These are phyloP conservation scores for Acanthamoeba castellanii DNA, from an alignment of 208 protist species.

Conservation along the genomic window DNA sequence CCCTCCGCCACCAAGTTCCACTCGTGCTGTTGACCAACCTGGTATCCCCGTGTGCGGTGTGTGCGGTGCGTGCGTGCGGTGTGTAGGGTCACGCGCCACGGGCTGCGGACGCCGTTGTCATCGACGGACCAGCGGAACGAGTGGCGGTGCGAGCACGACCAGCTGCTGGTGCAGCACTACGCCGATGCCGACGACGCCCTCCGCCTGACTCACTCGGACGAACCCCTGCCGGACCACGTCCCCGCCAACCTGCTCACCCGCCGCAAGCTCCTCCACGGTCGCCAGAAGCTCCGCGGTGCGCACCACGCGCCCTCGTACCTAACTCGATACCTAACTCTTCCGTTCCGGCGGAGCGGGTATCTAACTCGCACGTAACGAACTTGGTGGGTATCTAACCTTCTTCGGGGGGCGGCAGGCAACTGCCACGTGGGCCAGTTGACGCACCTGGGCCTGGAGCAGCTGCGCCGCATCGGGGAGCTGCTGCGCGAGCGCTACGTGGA, in stretches of 20 bases:
- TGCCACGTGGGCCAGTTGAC: constrained; percentile 54
- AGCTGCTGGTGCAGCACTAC: constrained; percentile 53
- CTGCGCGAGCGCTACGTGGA: constrained; percentile 51
- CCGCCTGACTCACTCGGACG: background rate
- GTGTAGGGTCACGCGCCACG: constrained; percentile 3
- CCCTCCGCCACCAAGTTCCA: background rate
- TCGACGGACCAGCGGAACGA: constrained; percentile 2
- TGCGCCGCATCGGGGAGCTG: constrained; percentile 9
- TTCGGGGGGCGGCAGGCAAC: too few species aligned
- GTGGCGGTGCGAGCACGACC: constrained; percentile 53
- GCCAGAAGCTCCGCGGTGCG: constrained; percentile 31
- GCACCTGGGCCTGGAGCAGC: constrained; percentile 7
- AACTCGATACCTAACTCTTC: too few species aligned
- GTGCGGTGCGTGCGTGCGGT: background rate
- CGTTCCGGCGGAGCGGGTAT: background rate
- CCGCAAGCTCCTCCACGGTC: constrained; percentile 30
- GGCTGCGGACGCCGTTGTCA: constrained; percentile 38
- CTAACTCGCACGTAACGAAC: background rate
- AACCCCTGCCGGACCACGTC: constrained; percentile 10
- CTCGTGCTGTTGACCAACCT: background rate
- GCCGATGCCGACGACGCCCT: constrained; percentile 39
- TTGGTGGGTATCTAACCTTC: too few species aligned
- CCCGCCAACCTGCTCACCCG: constrained; percentile 23
- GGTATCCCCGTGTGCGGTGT: background rate
- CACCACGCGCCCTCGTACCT: too few species aligned